phyloP scores from a whole-genome alignment of 495 filamentous ascomycete genomes.

The Penicillium egyptiacum region DNA sequence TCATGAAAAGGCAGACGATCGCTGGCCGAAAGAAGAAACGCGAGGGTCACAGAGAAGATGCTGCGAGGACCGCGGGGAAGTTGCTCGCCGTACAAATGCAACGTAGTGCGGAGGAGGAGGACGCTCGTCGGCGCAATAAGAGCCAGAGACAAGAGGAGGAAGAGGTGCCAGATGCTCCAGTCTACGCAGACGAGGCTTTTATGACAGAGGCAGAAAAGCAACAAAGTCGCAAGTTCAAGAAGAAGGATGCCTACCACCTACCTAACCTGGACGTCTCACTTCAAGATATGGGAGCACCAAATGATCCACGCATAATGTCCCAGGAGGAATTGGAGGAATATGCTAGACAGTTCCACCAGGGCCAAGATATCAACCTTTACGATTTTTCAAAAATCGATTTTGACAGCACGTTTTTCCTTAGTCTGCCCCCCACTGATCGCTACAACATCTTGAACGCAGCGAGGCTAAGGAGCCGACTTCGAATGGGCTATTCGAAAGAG shows the following conservation, averaged over 20 bases:
- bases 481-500: constrained; percentile 96
- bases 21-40: constrained; percentile 71
- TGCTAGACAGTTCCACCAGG: constrained; percentile 83
- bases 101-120: constrained; percentile 79
- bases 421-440: constrained; percentile 82
- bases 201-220: constrained; percentile 77
- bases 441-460: constrained; percentile 98
- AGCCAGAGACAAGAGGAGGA: constrained; percentile 59
- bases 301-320: constrained; percentile 94
- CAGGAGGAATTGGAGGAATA: constrained; percentile 91
- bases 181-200: constrained; percentile 85
- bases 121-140: constrained; percentile 56
- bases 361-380: constrained; percentile 96
- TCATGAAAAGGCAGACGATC: constrained; percentile 89
- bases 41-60: constrained; percentile 92
- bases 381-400: constrained; percentile 99
- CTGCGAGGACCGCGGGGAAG: constrained; percentile 82
- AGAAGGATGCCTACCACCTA: constrained; percentile 91
- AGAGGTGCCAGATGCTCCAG: constrained; percentile 67
- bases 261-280: constrained; percentile 76
- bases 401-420: constrained; percentile 87
- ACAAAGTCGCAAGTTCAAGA: constrained; percentile 75
- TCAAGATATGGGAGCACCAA: constrained; percentile 79
- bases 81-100: constrained; percentile 92
- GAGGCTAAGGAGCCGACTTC: constrained; percentile 75